These are phyloP conservation scores for Neocatenulostroma microsporum DNA, from an alignment of 2,329 filamentous ascomycete species.

Conservation along the genomic window DNA sequence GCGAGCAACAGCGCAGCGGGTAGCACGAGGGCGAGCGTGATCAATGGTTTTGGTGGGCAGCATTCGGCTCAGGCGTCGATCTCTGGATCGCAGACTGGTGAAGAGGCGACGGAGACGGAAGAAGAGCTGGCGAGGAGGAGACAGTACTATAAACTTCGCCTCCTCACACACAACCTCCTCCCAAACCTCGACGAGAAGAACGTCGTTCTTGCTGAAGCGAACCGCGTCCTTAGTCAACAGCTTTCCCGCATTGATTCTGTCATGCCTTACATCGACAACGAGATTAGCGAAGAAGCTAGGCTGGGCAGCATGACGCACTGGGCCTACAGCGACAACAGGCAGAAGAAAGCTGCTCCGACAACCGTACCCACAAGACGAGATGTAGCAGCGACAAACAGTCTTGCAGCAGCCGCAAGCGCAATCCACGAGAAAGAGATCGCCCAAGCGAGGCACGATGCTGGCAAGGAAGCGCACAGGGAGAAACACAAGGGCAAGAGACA, in stretches of 20 bases:
- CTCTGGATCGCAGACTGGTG: conserved; percentile 19
- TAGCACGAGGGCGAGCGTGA: conserved; percentile 31
- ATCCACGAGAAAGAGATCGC: conserved; percentile 76
- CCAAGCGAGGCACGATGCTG: conserved; percentile 68
- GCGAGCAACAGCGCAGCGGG: conserved; percentile 34
- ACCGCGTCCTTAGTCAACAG: conserved; percentile 79
- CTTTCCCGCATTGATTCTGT: conserved; percentile 77
- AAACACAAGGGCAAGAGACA: conserved; percentile 59
- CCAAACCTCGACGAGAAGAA: conserved; percentile 95
- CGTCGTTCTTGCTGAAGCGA: conserved; percentile 87
- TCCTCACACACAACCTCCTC: conserved; percentile 75
- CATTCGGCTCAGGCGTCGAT: conserved; percentile 19
- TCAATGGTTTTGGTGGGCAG: conserved; percentile 26
- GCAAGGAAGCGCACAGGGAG: conserved; percentile 60
- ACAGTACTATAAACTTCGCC: conserved; percentile 64
- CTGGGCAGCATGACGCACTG: conserved; percentile 87
- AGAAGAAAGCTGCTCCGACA: conserved; percentile 46
- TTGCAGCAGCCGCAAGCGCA: conserved; percentile 62
- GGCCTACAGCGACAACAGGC: conserved; percentile 80
- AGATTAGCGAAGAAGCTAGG: conserved; percentile 91
- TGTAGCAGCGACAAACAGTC: conserved; percentile 63
- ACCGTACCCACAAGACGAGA: conserved; percentile 66
- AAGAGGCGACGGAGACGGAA: conserved; percentile 25
- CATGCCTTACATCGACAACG: conserved; percentile 75
- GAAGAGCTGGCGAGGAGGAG: conserved; percentile 43